These are phyloP conservation scores for Candida nonsorbophila DNA, from an alignment of 805 yeast species.

Conservation along the genomic window DNA sequence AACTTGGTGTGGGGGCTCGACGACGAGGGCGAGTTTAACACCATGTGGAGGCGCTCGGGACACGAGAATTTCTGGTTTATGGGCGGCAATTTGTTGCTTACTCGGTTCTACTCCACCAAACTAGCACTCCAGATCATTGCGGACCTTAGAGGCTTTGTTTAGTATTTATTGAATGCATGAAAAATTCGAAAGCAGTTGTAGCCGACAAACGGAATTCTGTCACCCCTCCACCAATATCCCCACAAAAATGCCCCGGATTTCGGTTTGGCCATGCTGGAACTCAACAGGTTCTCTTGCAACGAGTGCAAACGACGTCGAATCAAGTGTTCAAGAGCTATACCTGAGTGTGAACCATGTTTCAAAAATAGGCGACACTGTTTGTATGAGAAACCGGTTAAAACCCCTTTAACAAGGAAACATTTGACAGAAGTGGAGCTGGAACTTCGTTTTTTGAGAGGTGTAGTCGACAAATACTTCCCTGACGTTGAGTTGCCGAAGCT, in stretches of 20 bases:
- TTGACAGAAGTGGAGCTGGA: slow-evolving; percentile 14
- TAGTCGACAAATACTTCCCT: slow-evolving; percentile 7
- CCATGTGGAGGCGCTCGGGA: slow-evolving; percentile 35
- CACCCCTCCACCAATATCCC: too few relatives aligned
- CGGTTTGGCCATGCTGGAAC: background rate
- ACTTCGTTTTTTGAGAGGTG: slow-evolving; percentile 4
- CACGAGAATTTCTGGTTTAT: slow-evolving; percentile 36
- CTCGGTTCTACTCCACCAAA: slow-evolving; percentile 33
- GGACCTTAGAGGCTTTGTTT: slow-evolving; percentile 5
- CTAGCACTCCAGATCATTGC: slow-evolving; percentile 39
- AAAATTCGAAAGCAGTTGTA: background rate
- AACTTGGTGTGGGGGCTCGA: slow-evolving; percentile 40
- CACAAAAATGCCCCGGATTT: background rate
- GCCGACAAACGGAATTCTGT: background rate
- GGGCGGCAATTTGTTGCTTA: slow-evolving; percentile 37
- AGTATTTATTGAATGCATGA: too few relatives aligned
- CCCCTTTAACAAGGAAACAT: slow-evolving; percentile 13
- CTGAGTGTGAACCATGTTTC: slow-evolving; percentile 9
- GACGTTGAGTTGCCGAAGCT: slow-evolving; percentile 5
- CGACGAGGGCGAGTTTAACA: slow-evolving; percentile 37
- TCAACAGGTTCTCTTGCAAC: slow-evolving; percentile 10
- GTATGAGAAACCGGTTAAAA: slow-evolving; percentile 8
- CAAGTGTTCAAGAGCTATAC: slow-evolving; percentile 12
- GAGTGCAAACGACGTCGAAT: slow-evolving; percentile 12
- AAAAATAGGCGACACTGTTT: slow-evolving; percentile 12